A percentile compares a stretch with the other conserved stretches of the same genome.
These are phyloP conservation scores for Arthroderma sp. DNA, from an alignment of 2,329 filamentous ascomycete genomes.

Conservation along the genomic window DNA sequence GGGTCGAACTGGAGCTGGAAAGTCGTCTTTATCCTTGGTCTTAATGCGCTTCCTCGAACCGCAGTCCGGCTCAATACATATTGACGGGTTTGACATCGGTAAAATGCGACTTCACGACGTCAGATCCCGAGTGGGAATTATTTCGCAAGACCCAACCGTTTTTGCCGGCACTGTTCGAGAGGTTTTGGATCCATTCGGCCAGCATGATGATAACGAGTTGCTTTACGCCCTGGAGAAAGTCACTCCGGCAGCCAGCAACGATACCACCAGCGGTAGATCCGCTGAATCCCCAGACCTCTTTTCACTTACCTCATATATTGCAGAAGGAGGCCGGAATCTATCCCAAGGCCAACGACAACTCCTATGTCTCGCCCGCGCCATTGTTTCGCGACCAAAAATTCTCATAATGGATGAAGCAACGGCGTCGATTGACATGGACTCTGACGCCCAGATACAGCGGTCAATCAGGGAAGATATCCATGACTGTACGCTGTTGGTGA, in stretches of 20 bases:
- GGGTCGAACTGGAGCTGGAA: constrained; percentile 84
- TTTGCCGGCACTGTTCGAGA: constrained; percentile 88
- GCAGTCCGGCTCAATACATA: constrained; percentile 43
- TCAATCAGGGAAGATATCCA: constrained; percentile 44
- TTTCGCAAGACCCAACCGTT: constrained; percentile 90
- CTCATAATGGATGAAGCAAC: constrained; percentile 56
- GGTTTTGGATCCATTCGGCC: constrained; percentile 84
- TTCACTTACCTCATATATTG: neutral
- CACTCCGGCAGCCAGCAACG: neutral
- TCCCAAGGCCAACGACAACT: constrained; percentile 54
- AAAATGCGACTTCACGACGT: constrained; percentile 79
- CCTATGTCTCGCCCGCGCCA: constrained; percentile 50
- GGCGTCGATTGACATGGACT: constrained; percentile 51
- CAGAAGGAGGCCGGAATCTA: constrained; percentile 44
- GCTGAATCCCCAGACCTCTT: no score
- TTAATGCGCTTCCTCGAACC: constrained; percentile 95
- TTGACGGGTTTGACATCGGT: constrained; percentile 71
- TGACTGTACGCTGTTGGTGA: constrained; percentile 49
- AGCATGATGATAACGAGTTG: constrained; percentile 89
- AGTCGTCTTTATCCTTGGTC: constrained; percentile 81
- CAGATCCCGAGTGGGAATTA: constrained; percentile 78
- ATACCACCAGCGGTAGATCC: no score
- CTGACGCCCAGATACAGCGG: constrained; percentile 41
- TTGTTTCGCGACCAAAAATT: constrained; percentile 47
- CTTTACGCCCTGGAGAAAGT: constrained; percentile 61